Percentiles rank a stretch among this genome's conserved stretches.
These are phyloP conservation scores for Paraleonurus japonicus DNA, from an alignment of 257 asterid species.

Conservation along the genomic window DNA sequence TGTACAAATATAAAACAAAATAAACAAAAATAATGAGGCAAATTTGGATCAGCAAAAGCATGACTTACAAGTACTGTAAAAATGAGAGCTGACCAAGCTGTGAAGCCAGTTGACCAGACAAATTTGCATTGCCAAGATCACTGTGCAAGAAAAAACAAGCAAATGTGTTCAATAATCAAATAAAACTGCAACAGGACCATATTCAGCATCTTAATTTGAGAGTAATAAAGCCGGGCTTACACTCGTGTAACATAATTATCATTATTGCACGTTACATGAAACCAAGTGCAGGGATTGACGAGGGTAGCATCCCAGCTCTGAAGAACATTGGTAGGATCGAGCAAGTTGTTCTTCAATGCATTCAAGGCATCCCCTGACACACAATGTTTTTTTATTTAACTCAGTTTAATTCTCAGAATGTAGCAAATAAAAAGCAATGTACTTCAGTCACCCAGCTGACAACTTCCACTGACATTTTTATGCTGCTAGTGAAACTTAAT, in stretches of 20 bases:
- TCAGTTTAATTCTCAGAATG: neutral
- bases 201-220: slow-evolving; percentile 8
- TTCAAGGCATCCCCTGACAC: slow-evolving; percentile 92
- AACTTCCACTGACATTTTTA: neutral
- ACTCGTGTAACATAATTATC: slow-evolving; percentile 88
- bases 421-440: neutral
- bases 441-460: slow-evolving; percentile 4
- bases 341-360: slow-evolving; percentile 68
- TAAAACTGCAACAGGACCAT: neutral
- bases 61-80: slow-evolving; percentile 91
- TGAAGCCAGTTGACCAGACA: slow-evolving; percentile 81
- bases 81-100: slow-evolving; percentile 80
- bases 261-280: slow-evolving; percentile 85
- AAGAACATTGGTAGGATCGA: slow-evolving; percentile 85
- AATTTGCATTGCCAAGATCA: slow-evolving; percentile 95
- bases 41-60: slow-evolving; percentile 9
- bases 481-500: slow-evolving; percentile 7
- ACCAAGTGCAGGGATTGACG: slow-evolving; percentile 98
- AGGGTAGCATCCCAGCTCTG: slow-evolving; percentile 98
- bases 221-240: slow-evolving; percentile 45
- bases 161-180: slow-evolving; percentile 17
- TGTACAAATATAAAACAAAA: neutral
- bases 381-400: slow-evolving; percentile 6
- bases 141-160: slow-evolving; percentile 40
- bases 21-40: neutral